Conservation (phyloP, 2,329 filamentous ascomycete genomes). For the Aureobasidium mangrovei region DNA sequence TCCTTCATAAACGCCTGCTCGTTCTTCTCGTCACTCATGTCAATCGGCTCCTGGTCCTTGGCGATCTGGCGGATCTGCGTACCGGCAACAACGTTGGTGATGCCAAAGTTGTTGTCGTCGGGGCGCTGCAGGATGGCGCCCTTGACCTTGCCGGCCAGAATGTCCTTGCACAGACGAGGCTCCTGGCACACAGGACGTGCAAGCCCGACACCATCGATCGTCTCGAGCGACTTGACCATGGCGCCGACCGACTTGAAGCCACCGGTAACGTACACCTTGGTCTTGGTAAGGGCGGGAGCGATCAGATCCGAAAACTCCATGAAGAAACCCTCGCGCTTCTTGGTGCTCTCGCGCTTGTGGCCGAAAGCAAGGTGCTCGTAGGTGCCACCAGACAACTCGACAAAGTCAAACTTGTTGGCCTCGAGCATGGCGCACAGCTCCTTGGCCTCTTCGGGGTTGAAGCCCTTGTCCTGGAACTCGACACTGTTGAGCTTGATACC, state of each 20-base stretch:
- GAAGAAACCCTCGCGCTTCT: constrained; percentile 50
- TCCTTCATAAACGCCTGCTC: constrained; percentile 42
- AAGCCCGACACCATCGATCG: constrained; percentile 53
- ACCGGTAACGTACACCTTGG: constrained; percentile 51
- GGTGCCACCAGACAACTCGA: constrained; percentile 53
- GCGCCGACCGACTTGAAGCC: constrained; percentile 47
- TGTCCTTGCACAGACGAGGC: constrained; percentile 36
- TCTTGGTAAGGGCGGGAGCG: constrained; percentile 40
- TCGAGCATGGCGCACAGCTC: constrained; percentile 43
- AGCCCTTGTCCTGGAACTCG: constrained; percentile 46
- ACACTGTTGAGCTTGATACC: constrained; percentile 53
- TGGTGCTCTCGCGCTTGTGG: constrained; percentile 46
- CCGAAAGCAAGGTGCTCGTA: constrained; percentile 47
- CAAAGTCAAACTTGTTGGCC: constrained; percentile 44
- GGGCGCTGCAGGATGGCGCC: constrained; percentile 41
- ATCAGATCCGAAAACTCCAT: constrained; percentile 50
- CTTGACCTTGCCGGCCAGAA: constrained; percentile 38
- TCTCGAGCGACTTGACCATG: constrained; percentile 50
- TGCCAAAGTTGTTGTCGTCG: constrained; percentile 45
- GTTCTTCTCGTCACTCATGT: constrained; percentile 42
- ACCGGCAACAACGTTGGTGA: constrained; percentile 39
- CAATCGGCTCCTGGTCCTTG: constrained; percentile 45
- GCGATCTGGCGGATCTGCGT: constrained; percentile 46
- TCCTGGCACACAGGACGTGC: constrained; percentile 47
- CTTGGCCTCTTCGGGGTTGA: constrained; percentile 43